Evolutionary conservation across 1,284 basidiomycete species (phyloP), one percentile per base, ranked within the genome.

Genomic region (Stygiomarasmius scandens): DNA sequence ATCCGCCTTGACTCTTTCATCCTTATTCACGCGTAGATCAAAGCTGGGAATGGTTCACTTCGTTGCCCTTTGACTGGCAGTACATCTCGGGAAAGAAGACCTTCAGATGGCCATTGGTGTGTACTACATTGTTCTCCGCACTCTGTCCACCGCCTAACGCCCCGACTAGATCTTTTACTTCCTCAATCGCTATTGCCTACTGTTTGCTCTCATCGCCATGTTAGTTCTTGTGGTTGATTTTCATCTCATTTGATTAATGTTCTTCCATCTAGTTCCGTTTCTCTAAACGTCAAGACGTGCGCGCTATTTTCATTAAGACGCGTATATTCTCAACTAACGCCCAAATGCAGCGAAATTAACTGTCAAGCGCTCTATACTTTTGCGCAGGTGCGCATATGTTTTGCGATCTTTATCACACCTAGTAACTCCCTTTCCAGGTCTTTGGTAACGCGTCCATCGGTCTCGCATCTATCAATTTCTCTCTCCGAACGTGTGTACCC

Each of bases 391-490:
- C 69, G 67, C 57, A 16, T 56, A 56, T 50, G 27, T 11, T 36
- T 25, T 54, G 16, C 16, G 61, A 12, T 43, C 23, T 51, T 19
- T 24, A 25, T 11, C 49, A 34, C 62, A 16, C 10, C 25, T 9
- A n/a, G 16, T n/a, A 27, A 11, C 24, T 24, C 36, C 14, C 20
- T 36, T 46, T 49, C 27, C 43, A 77, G 76, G 68, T 70, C 52
- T 73, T 86, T 54, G 90, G 89, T 11, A 89, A 90, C 69, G 79
- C 85, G 6, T 75, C 90, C 5, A 83, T 90, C 45, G 90, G 90
- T 10, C 75, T 91, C 3, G 87, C 90, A 8, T 90, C 88, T 66
- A 83, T 91, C 66, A 91, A 92, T 66, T 78, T 92, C n/a, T 90
- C 89, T 3, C 77, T 92, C 51, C 77, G 89, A 65, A 91, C 89